Evolutionary conservation across 1,284 basidiomycete species (phyloP).

Genomic region (Ganoderma meredithae): DNA sequence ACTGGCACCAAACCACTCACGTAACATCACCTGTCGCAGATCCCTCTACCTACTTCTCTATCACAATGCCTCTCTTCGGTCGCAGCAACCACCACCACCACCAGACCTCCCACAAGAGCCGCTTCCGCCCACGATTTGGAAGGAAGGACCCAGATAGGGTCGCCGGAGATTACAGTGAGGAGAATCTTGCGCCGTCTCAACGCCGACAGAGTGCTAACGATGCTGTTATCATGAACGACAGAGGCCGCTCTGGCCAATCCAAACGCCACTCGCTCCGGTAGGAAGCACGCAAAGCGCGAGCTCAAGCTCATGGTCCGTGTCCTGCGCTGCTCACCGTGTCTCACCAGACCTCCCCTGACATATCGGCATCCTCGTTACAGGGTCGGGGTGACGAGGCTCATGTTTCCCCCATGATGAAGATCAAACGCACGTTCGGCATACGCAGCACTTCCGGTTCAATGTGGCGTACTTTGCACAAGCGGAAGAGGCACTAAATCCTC

Average conservation of each 20-base stretch:
- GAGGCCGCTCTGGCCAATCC: constrained; percentile 59
- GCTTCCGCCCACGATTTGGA: constrained; percentile 43
- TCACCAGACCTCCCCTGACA: background rate
- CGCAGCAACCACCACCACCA: constrained; percentile 9
- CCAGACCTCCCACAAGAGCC: constrained; percentile 18
- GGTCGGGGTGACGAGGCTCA: constrained; percentile 50
- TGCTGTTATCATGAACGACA: constrained; percentile 27
- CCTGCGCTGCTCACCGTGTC: background rate
- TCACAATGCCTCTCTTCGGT: constrained; percentile 32
- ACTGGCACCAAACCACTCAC: background rate
- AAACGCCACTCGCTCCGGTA: constrained; percentile 51
- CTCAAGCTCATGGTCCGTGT: constrained; percentile 50
- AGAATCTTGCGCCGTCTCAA: background rate
- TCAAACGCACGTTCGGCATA: constrained; percentile 55
- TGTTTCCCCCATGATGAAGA: constrained; percentile 58
- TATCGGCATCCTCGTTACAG: constrained; percentile 31
- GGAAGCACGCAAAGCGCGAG: constrained; percentile 55
- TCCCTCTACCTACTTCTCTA: constrained; percentile 9
- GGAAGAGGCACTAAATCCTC: constrained; percentile 1
- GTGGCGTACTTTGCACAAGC: constrained; percentile 12
- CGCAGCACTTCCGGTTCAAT: constrained; percentile 48
- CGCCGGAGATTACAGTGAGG: constrained; percentile 56
- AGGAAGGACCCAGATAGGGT: constrained; percentile 53
- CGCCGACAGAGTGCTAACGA: background rate
- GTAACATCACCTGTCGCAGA: background rate